Evolutionary conservation across 805 yeast species (phyloP), one percentile per base, ranked within the genome.

Genomic region (Metschnikowia similis): DNA sequence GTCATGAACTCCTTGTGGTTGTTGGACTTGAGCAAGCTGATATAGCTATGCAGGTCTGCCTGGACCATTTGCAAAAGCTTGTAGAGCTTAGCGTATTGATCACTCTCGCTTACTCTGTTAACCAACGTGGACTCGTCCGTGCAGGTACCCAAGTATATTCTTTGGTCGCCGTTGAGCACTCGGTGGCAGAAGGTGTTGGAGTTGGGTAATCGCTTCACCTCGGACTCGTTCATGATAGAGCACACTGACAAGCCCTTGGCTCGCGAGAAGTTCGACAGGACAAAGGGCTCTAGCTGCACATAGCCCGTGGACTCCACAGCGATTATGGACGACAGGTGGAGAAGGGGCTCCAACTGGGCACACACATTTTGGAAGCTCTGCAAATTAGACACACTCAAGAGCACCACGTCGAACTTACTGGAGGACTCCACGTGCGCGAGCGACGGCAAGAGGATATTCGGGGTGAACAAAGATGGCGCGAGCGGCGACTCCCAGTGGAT

Each of bases 261-360:
- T 52, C 65, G 58, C 36, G 64, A 55, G 49, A 73, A 64, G 16
- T 72, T 70, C 63, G 80, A 69, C 55, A 70, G 73, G 36, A 84
- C 76, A 61, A 85, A 85, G 7, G 87, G 86, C 63, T 87, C 92
- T 47, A 87, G 64, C 63, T 84, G 84, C 49, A 87, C 80, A 61
- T 79, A 86, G 4, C 89, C 88, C 1, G 89, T 81, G 44, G 84
- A 78, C 66, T 87, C 95, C 35, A 87, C 68, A 27, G 86, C 68
- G 2, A 87, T 67, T 32, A 82, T 69, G 27, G 89, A 76, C 63
- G 76, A 53, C 8, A 55, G 48, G 41, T 62, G 53, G 17, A 72
- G 51, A 45, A 51, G 63, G 3, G 68, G 66, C 28, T 51, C 55
- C 31, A 72, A 50, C 29, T 51, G 56, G 14, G 55, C 49, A 43